Percentiles rank a stretch among this genome's conserved stretches.
phyloP scores from a whole-genome alignment of 176 grass and related monocot species.

The Juncus effusus region DNA sequence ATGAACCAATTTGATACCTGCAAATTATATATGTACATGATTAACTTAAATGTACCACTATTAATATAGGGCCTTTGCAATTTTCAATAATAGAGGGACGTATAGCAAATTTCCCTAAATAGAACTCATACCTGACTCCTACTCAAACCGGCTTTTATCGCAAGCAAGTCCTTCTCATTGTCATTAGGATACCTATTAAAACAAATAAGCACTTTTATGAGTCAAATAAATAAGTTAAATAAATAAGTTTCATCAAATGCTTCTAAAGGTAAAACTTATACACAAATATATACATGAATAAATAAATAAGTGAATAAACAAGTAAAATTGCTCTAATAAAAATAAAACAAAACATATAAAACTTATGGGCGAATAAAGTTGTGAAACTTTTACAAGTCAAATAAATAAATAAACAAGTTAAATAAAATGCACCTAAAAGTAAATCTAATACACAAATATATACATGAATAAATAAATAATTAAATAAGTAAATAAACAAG shows the following conservation, averaged over 20 bases:
- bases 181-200: slow-evolving; percentile 73
- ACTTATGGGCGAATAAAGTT: no score
- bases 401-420: background rate
- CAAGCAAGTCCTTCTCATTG: slow-evolving; percentile 78
- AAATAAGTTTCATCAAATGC: background rate
- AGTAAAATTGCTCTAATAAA: no score
- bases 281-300: background rate
- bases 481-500: background rate
- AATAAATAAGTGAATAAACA: background rate
- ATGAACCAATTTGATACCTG: slow-evolving; percentile 98
- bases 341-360: no score
- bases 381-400: no score
- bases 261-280: background rate
- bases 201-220: background rate
- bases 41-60: no score
- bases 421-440: background rate
- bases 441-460: background rate
- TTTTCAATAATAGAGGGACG: no score
- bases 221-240: background rate
- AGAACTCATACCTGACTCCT: slow-evolving; percentile 52
- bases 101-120: no score
- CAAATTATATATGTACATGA: background rate
- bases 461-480: background rate
- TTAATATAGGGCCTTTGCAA: no score
- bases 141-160: slow-evolving; percentile 61